Base-by-base conservation (phyloP, 2,329 filamentous ascomycete genomes). In the Microsporum ferrugineum region DNA sequence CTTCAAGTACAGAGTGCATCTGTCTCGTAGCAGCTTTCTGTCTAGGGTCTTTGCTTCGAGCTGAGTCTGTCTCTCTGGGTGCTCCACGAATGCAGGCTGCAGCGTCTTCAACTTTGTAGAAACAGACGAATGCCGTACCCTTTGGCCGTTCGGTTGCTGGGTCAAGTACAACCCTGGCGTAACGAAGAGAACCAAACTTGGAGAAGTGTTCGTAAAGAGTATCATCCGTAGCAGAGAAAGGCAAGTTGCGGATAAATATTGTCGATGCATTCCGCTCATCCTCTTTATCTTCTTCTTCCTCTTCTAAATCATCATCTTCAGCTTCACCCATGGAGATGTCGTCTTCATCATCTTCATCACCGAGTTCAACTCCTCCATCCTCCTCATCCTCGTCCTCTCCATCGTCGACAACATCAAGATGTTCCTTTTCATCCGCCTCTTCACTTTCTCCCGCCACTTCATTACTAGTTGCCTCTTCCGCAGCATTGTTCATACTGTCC, bases 61-160 rank as follows among this genome's bases (percentile, higher is more conserved):
- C 73, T 8, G 66, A 62, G n/a, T 73, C 67, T 0, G 69, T 68
- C 34, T 71, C 72, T 31, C 82, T 83, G 0, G 94, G 94, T 1
- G 91, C 88, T 12, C 79, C 81, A 65, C 85, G 86, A 64, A 96
- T 78, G 71, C 94, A 97, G 23, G 79, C 73, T 70, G 86, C 84
- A 65, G 87, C 89, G 70, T 96, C 89, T 23, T 87, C 83, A 41
- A 80, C 77, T 57, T 87, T 86, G 75, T 86, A 87, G 76, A 99
- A 99, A 76, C 90, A 95, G 34, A 97, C 92, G 69, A 99, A 99
- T 2, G 88, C 94, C 36, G 92, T 97, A 31, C 94, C 94, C 56
- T 88, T 89, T 1, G 94, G 89, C 58, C 89, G 86, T 67, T 91
- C 91, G 0, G 90, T 96, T 29, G 85, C 84, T 55, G 82, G 86